Base-by-base conservation (phyloP, 192 early-diverging fungal species). In the Coemansia sp. region DNA sequence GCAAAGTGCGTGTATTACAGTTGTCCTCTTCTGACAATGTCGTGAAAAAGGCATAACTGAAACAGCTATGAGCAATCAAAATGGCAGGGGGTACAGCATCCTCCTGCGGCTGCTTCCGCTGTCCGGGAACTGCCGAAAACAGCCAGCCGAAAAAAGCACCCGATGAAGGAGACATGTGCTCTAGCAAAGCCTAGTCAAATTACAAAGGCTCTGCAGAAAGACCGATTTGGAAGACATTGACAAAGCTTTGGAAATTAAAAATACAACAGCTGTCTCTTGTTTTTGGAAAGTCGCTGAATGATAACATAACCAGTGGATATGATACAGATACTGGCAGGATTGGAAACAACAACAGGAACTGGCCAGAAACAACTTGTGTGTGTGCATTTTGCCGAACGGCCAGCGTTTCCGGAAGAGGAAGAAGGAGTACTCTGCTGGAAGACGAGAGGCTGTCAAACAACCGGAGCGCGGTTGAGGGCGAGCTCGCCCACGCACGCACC, bases 331-430 rank as follows among this genome's bases (percentile, higher is more conserved):
- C 6, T 47, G 22, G 14, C 5, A 23, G 28, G 50, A 53, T 53
- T 33, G 50, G 17, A 27, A 31, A 31, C 44, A 47, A 23, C 19
- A 47, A 20, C 44, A 9, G 13, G 38, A 34, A 6, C 5, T 34
- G 33, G 33, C 33, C 38, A 47, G 6, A 20, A 23, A 47, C 20
- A 47, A 11, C 50, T n/a, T 10, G 50, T 7, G 52, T 54, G 14
- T 25, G 52, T 54, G 52, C 52, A 54, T 54, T 54, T 54, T 54
- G 30, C 52, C 52, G 52, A 25, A 54, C 11, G 22, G 23, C 52
- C 52, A 54, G 29, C 13, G 22, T 33, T 54, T 29, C 52, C 52
- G 8, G 27, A 54, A 54, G 52, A 54, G 52, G 52, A 54, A 54
- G 52, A 30, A 54, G 52, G 29, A n/a, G n/a, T n/a, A n/a, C n/a